Percentiles rank a stretch among this genome's conserved stretches.
phyloP scores from a whole-genome alignment of 2,329 filamentous ascomycete genomes.

The Penicillium sp. region DNA sequence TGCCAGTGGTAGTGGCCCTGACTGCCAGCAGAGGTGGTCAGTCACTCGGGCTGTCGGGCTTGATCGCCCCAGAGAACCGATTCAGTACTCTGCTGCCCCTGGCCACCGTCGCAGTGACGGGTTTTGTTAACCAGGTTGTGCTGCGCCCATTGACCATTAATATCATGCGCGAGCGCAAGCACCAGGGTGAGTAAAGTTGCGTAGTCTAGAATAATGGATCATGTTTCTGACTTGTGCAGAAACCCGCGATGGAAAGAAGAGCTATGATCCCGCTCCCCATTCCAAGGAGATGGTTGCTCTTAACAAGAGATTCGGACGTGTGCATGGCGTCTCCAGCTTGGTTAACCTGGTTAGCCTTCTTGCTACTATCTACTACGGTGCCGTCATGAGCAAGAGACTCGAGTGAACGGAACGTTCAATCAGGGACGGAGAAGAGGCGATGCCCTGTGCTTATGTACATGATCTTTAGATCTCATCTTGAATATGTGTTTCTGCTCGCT shows the following conservation, averaged over 20 bases:
- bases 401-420: slow-evolving; percentile 5
- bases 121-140: slow-evolving; percentile 62
- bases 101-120: slow-evolving; percentile 62
- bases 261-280: slow-evolving; percentile 70
- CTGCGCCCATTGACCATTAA: slow-evolving; percentile 70
- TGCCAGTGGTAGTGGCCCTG: slow-evolving; percentile 66
- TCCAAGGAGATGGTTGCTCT: slow-evolving; percentile 75
- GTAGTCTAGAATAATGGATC: neutral
- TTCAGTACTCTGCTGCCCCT: slow-evolving; percentile 64
- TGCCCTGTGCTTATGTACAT: too few species aligned
- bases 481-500: too few species aligned
- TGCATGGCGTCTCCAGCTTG: slow-evolving; percentile 77
- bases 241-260: slow-evolving; percentile 82
- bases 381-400: slow-evolving; percentile 62
- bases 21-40: slow-evolving; percentile 64
- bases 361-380: slow-evolving; percentile 69
- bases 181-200: slow-evolving; percentile 62
- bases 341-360: slow-evolving; percentile 68
- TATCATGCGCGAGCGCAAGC: slow-evolving; percentile 67
- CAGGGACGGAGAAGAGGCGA: too few species aligned
- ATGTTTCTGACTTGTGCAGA: slow-evolving; percentile 44
- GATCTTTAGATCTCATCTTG: too few species aligned
- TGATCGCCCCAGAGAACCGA: slow-evolving; percentile 52
- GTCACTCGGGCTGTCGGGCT: slow-evolving; percentile 28
- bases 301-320: slow-evolving; percentile 69